phyloP scores from a whole-genome alignment of 106 monocot species.

The Posidonia australis region DNA sequence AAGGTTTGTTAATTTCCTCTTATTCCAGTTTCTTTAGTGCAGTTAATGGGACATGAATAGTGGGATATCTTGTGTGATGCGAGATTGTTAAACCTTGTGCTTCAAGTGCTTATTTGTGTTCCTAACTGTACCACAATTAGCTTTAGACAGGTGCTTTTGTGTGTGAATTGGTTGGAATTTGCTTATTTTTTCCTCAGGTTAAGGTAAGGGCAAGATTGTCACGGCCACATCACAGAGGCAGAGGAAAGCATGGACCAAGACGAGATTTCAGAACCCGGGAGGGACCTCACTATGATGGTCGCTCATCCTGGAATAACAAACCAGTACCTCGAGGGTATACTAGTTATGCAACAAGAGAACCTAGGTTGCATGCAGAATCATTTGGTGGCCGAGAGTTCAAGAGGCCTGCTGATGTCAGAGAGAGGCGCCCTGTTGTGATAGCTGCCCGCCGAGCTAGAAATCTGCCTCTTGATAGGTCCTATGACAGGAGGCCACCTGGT shows the following conservation, averaged over 20 bases:
- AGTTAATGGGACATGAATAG: not conserved
- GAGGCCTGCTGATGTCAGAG: conserved; percentile 43
- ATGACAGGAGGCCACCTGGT: conserved; percentile 62
- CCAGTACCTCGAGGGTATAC: conserved; percentile 34
- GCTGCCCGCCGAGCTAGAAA: conserved; percentile 42
- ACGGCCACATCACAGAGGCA: conserved; percentile 61
- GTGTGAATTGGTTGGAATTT: not conserved
- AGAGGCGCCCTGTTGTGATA: conserved; percentile 35
- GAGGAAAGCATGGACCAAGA: conserved; percentile 42
- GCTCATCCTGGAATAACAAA: conserved; percentile 24
- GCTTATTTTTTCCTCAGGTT: conserved; percentile 25
- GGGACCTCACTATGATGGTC: conserved; percentile 17
- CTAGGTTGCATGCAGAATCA: conserved; percentile 20
- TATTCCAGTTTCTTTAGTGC: not conserved
- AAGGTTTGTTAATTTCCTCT: conserved; percentile 38
- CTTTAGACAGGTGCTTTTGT: not conserved
- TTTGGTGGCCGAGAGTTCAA: conserved; percentile 25
- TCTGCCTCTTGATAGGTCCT: conserved; percentile 63
- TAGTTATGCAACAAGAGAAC: conserved; percentile 17
- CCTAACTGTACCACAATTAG: not conserved
- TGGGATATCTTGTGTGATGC: too few relatives aligned
- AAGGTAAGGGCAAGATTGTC: conserved; percentile 82
- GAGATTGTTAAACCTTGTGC: too few relatives aligned
- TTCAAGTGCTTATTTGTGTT: too few relatives aligned
- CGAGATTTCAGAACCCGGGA: conserved; percentile 41